phyloP scores from a whole-genome alignment of 2,329 filamentous ascomycete species.

The Cylindrodendrum hubeiense region DNA sequence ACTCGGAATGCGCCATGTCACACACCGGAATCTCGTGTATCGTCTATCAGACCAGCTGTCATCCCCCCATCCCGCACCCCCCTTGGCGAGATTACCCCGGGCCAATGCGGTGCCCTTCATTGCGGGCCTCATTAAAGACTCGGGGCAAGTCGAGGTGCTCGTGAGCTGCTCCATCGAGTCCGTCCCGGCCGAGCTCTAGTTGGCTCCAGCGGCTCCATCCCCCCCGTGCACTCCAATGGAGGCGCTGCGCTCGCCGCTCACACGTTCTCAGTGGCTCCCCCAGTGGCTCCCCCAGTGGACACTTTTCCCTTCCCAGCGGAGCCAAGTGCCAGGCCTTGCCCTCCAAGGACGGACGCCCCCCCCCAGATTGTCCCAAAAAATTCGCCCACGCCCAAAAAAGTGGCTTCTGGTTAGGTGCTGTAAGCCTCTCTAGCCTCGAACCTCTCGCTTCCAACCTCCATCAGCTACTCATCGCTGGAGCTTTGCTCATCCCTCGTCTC shows the following conservation, averaged over 20 bases:
- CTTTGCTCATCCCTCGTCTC: slow-evolving; percentile 17
- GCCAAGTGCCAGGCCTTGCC: background rate
- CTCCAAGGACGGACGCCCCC: background rate
- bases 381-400: slow-evolving; percentile 7
- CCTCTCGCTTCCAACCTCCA: slow-evolving; percentile 14
- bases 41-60: slow-evolving; percentile 13
- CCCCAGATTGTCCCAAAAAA: slow-evolving; percentile 5
- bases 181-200: slow-evolving; percentile 11
- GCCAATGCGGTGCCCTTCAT: slow-evolving; percentile 39
- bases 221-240: background rate
- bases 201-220: slow-evolving; percentile 4
- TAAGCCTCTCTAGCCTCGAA: slow-evolving; percentile 25
- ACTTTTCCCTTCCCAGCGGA: slow-evolving; percentile 19
- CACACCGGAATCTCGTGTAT: slow-evolving; percentile 6
- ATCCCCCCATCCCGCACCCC: slow-evolving; percentile 22
- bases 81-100: slow-evolving; percentile 45
- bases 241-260: background rate
- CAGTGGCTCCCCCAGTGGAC: slow-evolving; percentile 20
- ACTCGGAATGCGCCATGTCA: background rate
- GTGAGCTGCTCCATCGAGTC: slow-evolving; percentile 7
- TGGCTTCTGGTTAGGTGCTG: slow-evolving; percentile 5
- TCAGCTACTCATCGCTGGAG: slow-evolving; percentile 16
- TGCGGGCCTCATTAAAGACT: slow-evolving; percentile 45
- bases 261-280: slow-evolving; percentile 9
- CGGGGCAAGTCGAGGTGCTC: slow-evolving; percentile 11